Percentiles rank a stretch among this genome's conserved stretches.
Conservation (phyloP, 129 eudicot species). For the Saposhnikovia divaricata region DNA sequence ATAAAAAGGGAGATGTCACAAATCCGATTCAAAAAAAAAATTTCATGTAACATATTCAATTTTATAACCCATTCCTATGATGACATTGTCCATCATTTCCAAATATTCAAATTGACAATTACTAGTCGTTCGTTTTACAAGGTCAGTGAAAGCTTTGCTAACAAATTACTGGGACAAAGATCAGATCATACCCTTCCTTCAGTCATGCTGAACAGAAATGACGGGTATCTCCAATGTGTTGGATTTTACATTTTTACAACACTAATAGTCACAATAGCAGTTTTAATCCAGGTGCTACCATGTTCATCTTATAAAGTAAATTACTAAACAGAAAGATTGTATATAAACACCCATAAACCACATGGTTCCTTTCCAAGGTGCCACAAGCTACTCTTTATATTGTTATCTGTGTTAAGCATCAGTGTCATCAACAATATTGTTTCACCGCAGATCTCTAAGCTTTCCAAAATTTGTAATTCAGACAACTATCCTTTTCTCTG, state of each 20-base stretch:
- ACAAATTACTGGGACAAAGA: background rate
- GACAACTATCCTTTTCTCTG: background rate
- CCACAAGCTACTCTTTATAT: background rate
- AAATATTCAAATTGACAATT: background rate
- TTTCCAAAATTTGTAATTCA: background rate
- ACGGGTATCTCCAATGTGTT: background rate
- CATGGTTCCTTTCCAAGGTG: background rate
- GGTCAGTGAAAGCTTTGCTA: too few species aligned
- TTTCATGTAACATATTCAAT: background rate
- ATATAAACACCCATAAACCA: background rate
- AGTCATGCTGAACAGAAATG: background rate
- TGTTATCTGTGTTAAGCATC: background rate
- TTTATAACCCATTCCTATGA: background rate
- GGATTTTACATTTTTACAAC: background rate
- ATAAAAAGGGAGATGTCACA: conserved; percentile 6
- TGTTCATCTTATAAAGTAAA: background rate
- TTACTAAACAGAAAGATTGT: background rate
- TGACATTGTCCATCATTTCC: background rate
- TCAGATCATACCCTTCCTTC: background rate
- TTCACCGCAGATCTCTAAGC: background rate
- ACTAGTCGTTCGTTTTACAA: background rate
- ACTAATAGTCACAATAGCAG: background rate
- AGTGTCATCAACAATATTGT: background rate
- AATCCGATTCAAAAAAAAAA: background rate
- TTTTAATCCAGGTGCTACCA: background rate